Evolutionary conservation across 2,329 filamentous ascomycete genomes (phyloP).

Genomic region (Verticillium albo-atrum): DNA sequence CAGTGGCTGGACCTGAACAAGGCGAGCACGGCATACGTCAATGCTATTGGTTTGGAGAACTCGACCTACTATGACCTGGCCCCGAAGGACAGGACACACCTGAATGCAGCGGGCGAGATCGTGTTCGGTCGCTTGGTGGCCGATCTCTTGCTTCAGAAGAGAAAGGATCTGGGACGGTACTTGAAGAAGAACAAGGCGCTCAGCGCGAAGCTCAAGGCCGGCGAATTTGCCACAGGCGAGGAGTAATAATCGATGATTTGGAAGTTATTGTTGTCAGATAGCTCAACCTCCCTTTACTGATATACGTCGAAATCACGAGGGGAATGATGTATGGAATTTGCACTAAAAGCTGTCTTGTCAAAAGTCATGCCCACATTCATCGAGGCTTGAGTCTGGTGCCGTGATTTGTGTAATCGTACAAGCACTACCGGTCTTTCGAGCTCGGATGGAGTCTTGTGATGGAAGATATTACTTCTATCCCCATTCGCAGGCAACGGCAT

Average conservation of each 20-base stretch:
- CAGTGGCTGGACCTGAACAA: constrained; percentile 45
- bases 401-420: no score
- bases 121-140: constrained; percentile 57
- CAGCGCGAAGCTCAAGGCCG: constrained; percentile 25
- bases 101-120: constrained; percentile 46
- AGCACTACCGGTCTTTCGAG: no score
- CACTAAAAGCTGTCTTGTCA: no score
- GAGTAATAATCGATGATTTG: constrained; percentile 1
- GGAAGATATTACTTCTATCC: no score
- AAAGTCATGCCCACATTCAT: no score
- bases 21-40: constrained; percentile 44
- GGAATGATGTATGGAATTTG: no score
- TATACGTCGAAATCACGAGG: no score
- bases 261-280: neutral
- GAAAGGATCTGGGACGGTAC: constrained; percentile 16
- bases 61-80: constrained; percentile 42
- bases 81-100: constrained; percentile 47
- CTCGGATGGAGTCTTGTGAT: no score
- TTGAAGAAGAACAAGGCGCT: constrained; percentile 24
- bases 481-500: no score
- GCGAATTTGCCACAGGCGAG: constrained; percentile 20
- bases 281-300: no score
- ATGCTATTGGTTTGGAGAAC: constrained; percentile 42
- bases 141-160: constrained; percentile 36
- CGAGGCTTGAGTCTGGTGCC: no score